Base-by-base conservation (phyloP, 306 rosid species). In the Calophaca sinica region DNA sequence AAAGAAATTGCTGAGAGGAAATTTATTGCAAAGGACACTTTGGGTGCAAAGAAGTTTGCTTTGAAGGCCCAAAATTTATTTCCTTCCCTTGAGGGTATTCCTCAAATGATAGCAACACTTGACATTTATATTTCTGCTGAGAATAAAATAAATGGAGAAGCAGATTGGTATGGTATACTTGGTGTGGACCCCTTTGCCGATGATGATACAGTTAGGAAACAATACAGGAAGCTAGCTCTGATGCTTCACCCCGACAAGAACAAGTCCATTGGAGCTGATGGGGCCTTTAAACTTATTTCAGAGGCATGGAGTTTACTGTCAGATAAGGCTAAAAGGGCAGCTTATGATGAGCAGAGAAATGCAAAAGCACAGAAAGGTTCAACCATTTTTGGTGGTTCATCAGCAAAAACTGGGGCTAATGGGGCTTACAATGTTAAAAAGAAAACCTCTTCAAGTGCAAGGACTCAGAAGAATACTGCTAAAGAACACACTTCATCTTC, bases 201-300 rank as follows among this genome's bases (percentile, higher is more conserved):
- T 41, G 97, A 91, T 26, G 97, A 91, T 62, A 77, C 87, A 0
- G 86, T 94, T 65, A 82, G 91, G 78, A 90, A 81, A 60, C 87
- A 89, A 9, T 94, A 90, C 66, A 87, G 96, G 88, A 94, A 90
- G 83, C 86, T 91, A 68, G 98, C 97, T 77, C 91, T 94, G 31
- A 82, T 81, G 88, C 96, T 91, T 84, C 98, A 94, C 74, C 98
- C 98, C 13, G 97, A 91, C 72, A 91, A 94, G 86, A 94, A 94
- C 89, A 94, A 94, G 81, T 83, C 97, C 3, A 4, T 88, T 1
- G 96, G 96, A 68, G 93, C 96, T 9, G 96, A 87, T 63, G 97
- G 97, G 77, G 98, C 98, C 4, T 94, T 94, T 78, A 90, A 88
- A 84, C 84, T 87, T 77, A 82, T 94, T 66, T 94, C 97, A 2